Percentiles rank a stretch among this genome's conserved stretches.
Conservation (phyloP, 2,329 filamentous ascomycete genomes). For the Chrysoporthe austroafricana region DNA sequence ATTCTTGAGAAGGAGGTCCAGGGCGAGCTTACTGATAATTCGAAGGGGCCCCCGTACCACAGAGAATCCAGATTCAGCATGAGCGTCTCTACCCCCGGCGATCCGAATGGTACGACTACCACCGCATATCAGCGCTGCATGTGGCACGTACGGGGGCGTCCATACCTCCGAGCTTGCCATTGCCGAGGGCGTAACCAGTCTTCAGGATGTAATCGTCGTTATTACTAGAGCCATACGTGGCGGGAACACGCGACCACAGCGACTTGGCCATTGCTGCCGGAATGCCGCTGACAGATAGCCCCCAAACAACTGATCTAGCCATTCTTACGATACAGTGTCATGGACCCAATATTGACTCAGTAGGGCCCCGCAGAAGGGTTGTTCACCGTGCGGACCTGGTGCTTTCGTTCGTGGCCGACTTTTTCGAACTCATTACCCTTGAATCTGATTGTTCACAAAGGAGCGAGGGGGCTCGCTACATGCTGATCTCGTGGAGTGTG, state of each 20-base stretch:
- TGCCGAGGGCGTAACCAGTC: conserved; percentile 51
- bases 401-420: not conserved
- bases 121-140: conserved; percentile 32
- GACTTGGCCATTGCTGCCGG: not conserved
- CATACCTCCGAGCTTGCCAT: conserved; percentile 50
- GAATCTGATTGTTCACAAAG: not conserved
- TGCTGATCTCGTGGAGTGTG: not conserved
- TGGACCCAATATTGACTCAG: not conserved
- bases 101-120: conserved; percentile 48
- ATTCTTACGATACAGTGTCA: not conserved
- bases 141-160: not conserved
- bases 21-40: conserved; percentile 31
- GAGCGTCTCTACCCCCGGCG: conserved; percentile 46
- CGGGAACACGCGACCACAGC: conserved; percentile 22
- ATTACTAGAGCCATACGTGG: conserved; percentile 18
- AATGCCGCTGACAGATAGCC: not conserved
- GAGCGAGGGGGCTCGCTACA: not conserved
- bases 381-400: not conserved
- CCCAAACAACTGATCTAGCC: not conserved
- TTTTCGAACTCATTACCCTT: not conserved
- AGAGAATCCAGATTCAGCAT: conserved; percentile 53
- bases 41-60: conserved; percentile 56
- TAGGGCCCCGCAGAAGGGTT: not conserved
- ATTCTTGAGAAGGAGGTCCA: not conserved
- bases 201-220: conserved; percentile 34